Percentiles rank a stretch among this genome's conserved stretches.
These are phyloP conservation scores for Gossypioides kirkii DNA, from an alignment of 345 rosid genomes.

Conservation along the genomic window DNA sequence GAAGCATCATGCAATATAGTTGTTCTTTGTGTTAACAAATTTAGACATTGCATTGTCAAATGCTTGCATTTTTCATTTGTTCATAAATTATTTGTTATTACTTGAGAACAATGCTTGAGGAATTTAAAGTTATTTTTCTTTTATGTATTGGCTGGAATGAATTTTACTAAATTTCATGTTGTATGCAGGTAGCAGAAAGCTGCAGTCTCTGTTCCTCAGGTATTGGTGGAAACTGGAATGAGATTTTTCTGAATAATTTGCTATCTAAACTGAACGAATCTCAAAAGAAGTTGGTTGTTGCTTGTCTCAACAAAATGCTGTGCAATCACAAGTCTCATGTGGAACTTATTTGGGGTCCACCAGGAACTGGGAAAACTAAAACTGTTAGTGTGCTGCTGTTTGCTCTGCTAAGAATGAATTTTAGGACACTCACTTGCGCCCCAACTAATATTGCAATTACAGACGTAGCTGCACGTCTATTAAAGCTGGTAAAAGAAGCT, in stretches of 20 bases:
- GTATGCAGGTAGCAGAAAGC: slow-evolving; percentile 27
- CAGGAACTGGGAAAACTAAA: slow-evolving; percentile 59
- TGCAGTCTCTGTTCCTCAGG: slow-evolving; percentile 16
- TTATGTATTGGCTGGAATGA: not conserved
- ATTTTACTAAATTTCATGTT: slow-evolving; percentile 1
- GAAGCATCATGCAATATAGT: not conserved
- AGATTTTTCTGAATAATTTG: not conserved
- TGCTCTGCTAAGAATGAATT: slow-evolving; percentile 28
- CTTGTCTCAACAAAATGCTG: slow-evolving; percentile 21
- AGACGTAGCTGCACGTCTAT: slow-evolving; percentile 40
- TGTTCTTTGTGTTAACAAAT: not conserved
- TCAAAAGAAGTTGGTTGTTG: slow-evolving; percentile 25
- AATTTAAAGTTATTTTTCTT: not conserved
- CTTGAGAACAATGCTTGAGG: not conserved
- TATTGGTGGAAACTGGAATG: not conserved
- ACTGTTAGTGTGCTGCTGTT: slow-evolving; percentile 28
- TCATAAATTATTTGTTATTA: not conserved
- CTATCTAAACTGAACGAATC: slow-evolving; percentile 27
- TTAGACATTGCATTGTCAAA: not conserved
- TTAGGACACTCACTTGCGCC: slow-evolving; percentile 37
- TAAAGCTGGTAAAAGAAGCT: slow-evolving; percentile 31
- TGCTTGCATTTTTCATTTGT: not conserved
- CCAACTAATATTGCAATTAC: slow-evolving; percentile 49
- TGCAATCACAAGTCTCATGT: slow-evolving; percentile 29
- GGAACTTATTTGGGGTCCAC: slow-evolving; percentile 51